phyloP scores from a whole-genome alignment of 164 flowering plant species.

The Euptelea pleiosperma region DNA sequence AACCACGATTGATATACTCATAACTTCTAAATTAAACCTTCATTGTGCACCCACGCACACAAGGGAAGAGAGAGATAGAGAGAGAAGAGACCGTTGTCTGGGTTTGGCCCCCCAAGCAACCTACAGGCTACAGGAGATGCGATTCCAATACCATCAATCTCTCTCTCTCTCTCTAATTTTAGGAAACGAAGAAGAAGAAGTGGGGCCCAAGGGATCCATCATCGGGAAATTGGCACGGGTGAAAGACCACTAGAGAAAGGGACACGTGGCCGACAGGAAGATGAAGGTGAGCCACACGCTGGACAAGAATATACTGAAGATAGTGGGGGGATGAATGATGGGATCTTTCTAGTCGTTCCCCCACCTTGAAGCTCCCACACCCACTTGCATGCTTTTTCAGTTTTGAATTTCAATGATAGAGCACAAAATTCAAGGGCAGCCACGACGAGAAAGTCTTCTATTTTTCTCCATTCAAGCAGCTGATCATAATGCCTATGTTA shows the following conservation, averaged over 20 bases:
- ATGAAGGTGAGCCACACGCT: conserved; percentile 15
- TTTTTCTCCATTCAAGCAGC: conserved; percentile 19
- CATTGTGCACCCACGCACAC: no score
- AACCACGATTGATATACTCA: no score
- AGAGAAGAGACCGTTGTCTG: no score
- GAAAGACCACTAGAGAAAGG: conserved; percentile 13
- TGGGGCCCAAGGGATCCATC: conserved; percentile 27
- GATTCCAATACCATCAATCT: conserved; percentile 14
- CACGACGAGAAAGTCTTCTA: conserved; percentile 8
- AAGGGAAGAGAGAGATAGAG: no score
- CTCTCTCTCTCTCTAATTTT: neutral
- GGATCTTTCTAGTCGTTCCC: conserved; percentile 32
- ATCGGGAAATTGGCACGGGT: conserved; percentile 6
- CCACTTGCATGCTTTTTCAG: conserved; percentile 33
- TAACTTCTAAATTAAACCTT: no score
- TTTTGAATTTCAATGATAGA: conserved; percentile 37
- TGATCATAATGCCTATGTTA: conserved; percentile 20
- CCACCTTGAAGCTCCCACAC: neutral
- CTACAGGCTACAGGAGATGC: conserved; percentile 16
- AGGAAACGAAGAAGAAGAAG: neutral
- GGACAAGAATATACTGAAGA: conserved; percentile 33
- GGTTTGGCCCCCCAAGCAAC: conserved; percentile 27
- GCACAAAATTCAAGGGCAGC: conserved; percentile 10
- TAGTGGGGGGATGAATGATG: conserved; percentile 60
- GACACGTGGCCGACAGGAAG: conserved; percentile 52